Conservation (phyloP, 1,139 yeast genomes). For the Yarrowia galli region DNA sequence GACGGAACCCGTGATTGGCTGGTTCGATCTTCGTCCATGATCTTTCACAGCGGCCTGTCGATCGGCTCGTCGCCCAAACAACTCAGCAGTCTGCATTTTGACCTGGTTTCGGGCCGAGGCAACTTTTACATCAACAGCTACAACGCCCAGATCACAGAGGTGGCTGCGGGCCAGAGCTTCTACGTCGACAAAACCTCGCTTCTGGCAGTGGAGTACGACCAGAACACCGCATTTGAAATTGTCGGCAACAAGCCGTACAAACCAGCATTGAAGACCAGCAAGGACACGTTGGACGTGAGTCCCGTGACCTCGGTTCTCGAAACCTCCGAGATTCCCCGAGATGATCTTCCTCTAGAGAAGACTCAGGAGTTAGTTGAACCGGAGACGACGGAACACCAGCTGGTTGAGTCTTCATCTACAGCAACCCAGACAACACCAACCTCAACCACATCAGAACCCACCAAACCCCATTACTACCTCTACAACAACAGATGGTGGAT, state of each 20-base stretch:
- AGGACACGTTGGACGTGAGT: constrained; percentile 14
- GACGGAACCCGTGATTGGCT: constrained; percentile 37
- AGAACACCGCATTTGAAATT: constrained; percentile 9
- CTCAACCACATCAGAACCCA: background rate
- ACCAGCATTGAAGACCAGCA: background rate
- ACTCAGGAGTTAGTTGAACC: no score
- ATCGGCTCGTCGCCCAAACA: background rate
- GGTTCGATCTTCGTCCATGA: background rate
- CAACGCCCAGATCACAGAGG: constrained; percentile 33
- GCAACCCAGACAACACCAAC: no score
- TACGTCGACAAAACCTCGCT: constrained; percentile 19
- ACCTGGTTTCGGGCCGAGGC: constrained; percentile 30
- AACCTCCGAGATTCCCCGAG: constrained; percentile 1
- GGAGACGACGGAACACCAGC: no score
- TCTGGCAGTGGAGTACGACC: constrained; percentile 33
- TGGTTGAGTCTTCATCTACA: background rate
- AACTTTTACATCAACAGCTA: constrained; percentile 26
- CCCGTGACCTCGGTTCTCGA: constrained; percentile 2
- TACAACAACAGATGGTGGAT: constrained; percentile 37
- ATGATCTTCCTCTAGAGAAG: background rate
- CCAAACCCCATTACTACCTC: constrained; percentile 24
- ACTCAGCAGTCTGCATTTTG: background rate
- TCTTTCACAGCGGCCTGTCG: constrained; percentile 22
- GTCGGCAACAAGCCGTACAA: constrained; percentile 1
- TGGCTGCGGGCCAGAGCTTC: constrained; percentile 11